Conservation (phyloP, 768 basidiomycete species). For the Suillus subaureus region DNA sequence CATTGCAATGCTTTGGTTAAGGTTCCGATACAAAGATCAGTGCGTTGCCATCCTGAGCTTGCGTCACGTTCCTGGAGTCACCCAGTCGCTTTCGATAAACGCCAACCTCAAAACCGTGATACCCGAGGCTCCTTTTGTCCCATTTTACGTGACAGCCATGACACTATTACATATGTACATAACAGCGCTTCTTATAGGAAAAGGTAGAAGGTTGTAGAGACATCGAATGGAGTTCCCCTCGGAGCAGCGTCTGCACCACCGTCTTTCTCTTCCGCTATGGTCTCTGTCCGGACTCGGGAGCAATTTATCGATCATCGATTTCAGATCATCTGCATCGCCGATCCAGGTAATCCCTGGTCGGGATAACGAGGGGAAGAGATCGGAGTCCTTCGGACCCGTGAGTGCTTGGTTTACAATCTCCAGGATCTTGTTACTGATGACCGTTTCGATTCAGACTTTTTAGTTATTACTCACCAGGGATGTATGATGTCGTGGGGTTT, state of each 20-base stretch:
- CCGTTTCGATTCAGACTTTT: not conserved
- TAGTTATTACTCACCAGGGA: not conserved
- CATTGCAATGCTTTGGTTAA: not conserved
- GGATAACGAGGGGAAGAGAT: not conserved
- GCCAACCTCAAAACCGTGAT: not conserved
- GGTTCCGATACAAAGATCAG: not conserved
- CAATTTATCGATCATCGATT: not conserved
- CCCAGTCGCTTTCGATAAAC: not conserved
- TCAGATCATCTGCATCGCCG: not conserved
- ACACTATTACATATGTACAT: not conserved
- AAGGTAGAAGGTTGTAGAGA: not conserved
- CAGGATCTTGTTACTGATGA: not conserved
- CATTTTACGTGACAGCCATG: not conserved
- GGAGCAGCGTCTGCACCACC: not conserved
- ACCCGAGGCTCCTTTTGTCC: not conserved
- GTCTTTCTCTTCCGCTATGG: not conserved
- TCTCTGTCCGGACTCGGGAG: not conserved
- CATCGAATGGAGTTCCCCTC: not conserved
- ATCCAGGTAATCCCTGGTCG: slow-evolving; percentile 1
- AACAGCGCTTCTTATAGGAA: not conserved
- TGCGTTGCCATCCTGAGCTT: not conserved
- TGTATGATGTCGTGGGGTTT: not conserved
- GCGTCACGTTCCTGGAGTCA: not conserved
- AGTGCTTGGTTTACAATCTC: not conserved
- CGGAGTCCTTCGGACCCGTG: not conserved